Evolutionary conservation across 1,284 basidiomycete genomes (phyloP).

Genomic region (Earliella scabrosa): DNA sequence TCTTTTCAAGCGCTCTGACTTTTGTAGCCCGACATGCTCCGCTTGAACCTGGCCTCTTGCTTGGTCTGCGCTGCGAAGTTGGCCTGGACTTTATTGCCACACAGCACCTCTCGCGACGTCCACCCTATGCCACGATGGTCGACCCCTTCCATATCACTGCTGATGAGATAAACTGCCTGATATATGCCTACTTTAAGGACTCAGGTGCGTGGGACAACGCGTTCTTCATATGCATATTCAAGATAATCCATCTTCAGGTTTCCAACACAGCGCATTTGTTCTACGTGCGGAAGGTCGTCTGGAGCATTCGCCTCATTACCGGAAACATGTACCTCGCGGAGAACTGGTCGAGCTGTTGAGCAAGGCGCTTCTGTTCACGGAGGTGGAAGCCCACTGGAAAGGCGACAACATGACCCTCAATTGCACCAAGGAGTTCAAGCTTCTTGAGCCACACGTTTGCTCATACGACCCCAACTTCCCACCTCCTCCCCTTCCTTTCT

Average conservation of each 20-base stretch:
- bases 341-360: slow-evolving; percentile 80
- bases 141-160: slow-evolving; percentile 67
- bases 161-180: slow-evolving; percentile 84
- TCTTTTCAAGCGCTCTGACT: slow-evolving; percentile 4
- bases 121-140: slow-evolving; percentile 23
- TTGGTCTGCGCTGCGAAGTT: background rate
- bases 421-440: slow-evolving; percentile 69
- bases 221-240: background rate
- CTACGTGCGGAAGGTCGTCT: slow-evolving; percentile 73
- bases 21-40: slow-evolving; percentile 5
- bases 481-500: slow-evolving; percentile 17
- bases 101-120: background rate
- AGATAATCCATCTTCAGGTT: slow-evolving; percentile 48
- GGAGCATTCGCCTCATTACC: slow-evolving; percentile 64
- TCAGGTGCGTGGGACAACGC: slow-evolving; percentile 51
- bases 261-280: slow-evolving; percentile 78
- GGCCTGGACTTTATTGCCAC: background rate
- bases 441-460: slow-evolving; percentile 74
- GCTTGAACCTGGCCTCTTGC: background rate
- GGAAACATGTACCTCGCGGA: slow-evolving; percentile 79
- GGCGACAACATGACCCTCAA: slow-evolving; percentile 58
- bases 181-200: slow-evolving; percentile 82
- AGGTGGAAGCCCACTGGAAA: slow-evolving; percentile 83
- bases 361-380: slow-evolving; percentile 82
- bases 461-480: slow-evolving; percentile 45